Evolutionary conservation across 768 basidiomycete species (phyloP), one percentile per base, ranked within the genome.

Genomic region (Porphyrellus cyaneotinctus): DNA sequence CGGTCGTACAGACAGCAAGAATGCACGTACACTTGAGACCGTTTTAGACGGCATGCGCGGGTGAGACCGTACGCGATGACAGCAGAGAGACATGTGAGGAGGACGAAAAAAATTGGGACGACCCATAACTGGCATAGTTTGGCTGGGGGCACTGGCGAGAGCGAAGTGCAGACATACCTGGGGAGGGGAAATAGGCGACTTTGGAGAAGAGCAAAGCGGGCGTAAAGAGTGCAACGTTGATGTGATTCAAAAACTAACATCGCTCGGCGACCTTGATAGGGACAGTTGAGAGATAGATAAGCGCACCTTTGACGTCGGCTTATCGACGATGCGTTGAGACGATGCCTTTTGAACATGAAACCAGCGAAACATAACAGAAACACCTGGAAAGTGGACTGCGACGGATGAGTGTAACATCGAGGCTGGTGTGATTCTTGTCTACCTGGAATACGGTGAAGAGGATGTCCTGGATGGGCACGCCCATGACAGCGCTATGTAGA

Each of bases 181-280:
- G 93, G 0, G 87, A 82, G 37, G 94, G 70, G 66, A 88, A 91
- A 73, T 95, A 95, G 0, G 95, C 95, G 20, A 98, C 93, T 72
- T 97, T 98, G 13, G 90, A 93, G 72, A 95, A 95, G 30, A 95
- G 75, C 7, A 95, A 80, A 0, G 88, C 85, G 0, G 90, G 88
- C 0, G 89, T 91, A 72, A 97, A 97, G 30, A 97, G 80, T 0
- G 88, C 88, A 22, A 95, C 83, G 67, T 95, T 95, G 47, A 95
- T 72, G 20, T 80, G 76, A 62, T 91, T 92, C 18, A 91, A 72
- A 79, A 83, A 80, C 88, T 89, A 26, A 24, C 62, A 2, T 24
- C 26, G 14, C 38, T 51, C 20, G 51, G 43, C 17, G 14, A 15
- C n/a, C 42, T 23, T 22, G 23, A n/a, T n/a, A n/a, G n/a, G n/a